Conservation (phyloP, 2,329 filamentous ascomycete genomes). For the Colletotrichum chlorophyti region DNA sequence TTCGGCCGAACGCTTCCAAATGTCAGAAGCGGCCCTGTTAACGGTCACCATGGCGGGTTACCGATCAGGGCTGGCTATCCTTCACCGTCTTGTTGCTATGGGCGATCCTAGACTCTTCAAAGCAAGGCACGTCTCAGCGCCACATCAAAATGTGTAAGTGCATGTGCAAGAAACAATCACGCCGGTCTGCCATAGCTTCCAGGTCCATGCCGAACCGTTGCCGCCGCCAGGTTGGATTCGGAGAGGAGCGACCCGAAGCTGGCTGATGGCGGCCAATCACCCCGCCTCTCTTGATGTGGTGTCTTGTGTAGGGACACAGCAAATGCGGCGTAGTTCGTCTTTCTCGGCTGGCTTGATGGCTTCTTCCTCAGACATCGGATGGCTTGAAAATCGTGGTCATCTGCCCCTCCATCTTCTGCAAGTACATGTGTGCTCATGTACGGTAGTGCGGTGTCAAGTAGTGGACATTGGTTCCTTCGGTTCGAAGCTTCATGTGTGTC, state of each 20-base stretch:
- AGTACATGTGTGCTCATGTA: slow-evolving; percentile 2
- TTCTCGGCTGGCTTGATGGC: background rate
- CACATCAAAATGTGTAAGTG: background rate
- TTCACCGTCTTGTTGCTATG: background rate
- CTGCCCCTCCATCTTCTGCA: slow-evolving; percentile 2
- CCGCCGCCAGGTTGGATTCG: background rate
- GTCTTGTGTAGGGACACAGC: background rate
- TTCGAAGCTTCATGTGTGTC: background rate
- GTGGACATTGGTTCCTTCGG: background rate
- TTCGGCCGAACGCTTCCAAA: slow-evolving; percentile 12
- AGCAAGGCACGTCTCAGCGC: background rate
- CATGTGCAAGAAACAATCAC: too few species aligned
- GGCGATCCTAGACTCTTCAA: background rate
- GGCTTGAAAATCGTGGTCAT: slow-evolving; percentile 7
- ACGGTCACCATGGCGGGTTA: background rate
- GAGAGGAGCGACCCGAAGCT: background rate
- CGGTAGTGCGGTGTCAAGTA: background rate
- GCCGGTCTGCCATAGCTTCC: background rate
- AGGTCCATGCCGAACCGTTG: background rate
- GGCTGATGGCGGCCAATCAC: background rate
- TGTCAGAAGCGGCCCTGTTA: background rate
- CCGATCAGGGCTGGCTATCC: background rate
- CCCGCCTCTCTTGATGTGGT: background rate
- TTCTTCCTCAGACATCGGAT: background rate
- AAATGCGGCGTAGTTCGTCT: background rate